Evolutionary conservation across 225 moss, liverwort and hornwort genomes (phyloP), one percentile per base, ranked within the genome.

Genomic region (Anthoceros angustus): DNA sequence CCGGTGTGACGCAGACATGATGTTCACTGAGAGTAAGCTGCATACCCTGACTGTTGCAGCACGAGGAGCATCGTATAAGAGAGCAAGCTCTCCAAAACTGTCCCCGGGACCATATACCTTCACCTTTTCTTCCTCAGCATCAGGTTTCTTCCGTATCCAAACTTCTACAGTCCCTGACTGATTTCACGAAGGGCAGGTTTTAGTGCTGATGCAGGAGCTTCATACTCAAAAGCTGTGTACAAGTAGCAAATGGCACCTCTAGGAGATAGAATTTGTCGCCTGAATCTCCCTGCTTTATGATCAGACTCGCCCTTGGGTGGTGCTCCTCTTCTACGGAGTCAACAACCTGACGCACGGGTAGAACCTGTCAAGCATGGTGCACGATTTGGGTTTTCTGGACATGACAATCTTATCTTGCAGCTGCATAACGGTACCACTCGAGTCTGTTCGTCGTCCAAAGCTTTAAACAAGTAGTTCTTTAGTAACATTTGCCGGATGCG

Each of bases 41-140:
- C 41, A 14, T 49, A 92, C 98, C 81, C 86, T 80, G 0, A 98
- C 72, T 4, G 92, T 89, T 20, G 98, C 89, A 6, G 98, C 98
- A 5, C 92, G 74, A 9, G 92, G 98, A 25, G 92, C 85, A 68
- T 89, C 75, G 5, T 98, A 89, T 10, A 98, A 71, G 10, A 98
- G 79, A 5, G 98, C 98, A 73, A 98, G 89, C 42, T 98, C 98
- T 43, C 98, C 98, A 77, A 98, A 98, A 23, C 82, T 87, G 40
- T 98, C 98, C 39, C 98, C 98, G 7, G 87, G 64, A 12, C 80
- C 78, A n/a, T 98, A 98, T 32, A 55, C 77, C 66, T 87, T 89
- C 39, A 98, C 89, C 69, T 81, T 67, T 0, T 83, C 68, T 24
- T 85, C 76, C 25, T 89, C 76, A 8, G 0, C 63, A 0, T 69